Evolutionary conservation across 192 early-diverging fungal genomes (phyloP).

Genomic region (Coemansia sp.): DNA sequence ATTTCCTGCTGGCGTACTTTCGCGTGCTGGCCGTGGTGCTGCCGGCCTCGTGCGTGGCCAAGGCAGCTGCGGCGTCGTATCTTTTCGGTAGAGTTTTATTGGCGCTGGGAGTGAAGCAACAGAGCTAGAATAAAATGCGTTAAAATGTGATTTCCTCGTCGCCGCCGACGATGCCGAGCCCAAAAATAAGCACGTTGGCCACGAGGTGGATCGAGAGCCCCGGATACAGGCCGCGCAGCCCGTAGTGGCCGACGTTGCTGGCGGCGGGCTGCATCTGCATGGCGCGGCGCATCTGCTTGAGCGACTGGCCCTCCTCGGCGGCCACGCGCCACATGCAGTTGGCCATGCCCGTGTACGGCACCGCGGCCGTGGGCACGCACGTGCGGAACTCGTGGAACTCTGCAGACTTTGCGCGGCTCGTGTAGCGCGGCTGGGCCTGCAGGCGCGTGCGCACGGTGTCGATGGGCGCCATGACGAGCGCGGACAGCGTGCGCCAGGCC

Average conservation of each 20-base stretch:
- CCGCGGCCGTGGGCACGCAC: conserved; percentile 60
- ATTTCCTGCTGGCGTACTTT: conserved; percentile 21
- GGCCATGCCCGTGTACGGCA: conserved; percentile 73
- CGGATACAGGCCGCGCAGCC: conserved; percentile 66
- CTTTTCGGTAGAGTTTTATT: neutral
- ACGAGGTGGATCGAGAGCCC: conserved; percentile 67
- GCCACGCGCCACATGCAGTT: conserved; percentile 68
- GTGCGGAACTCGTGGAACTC: conserved; percentile 58
- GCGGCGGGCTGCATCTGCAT: neutral
- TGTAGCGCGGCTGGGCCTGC: conserved; percentile 73
- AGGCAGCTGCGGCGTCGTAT: neutral
- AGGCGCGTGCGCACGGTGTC: conserved; percentile 85
- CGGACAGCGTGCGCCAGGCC: conserved; percentile 67
- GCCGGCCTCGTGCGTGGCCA: conserved; percentile 15
- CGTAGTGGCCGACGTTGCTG: conserved; percentile 49
- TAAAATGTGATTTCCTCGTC: conserved; percentile 37
- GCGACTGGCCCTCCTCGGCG: conserved; percentile 68
- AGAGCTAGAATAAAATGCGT: neutral
- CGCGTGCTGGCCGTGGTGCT: conserved; percentile 10
- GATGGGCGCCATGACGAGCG: conserved; percentile 76
- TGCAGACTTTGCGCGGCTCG: conserved; percentile 8
- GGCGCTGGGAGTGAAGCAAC: no score
- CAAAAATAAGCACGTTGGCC: conserved; percentile 59
- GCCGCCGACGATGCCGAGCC: conserved; percentile 57
- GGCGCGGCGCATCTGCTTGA: conserved; percentile 8